phyloP scores from a whole-genome alignment of 2,329 filamentous ascomycete genomes.

The Chaetothyriales sp. region DNA sequence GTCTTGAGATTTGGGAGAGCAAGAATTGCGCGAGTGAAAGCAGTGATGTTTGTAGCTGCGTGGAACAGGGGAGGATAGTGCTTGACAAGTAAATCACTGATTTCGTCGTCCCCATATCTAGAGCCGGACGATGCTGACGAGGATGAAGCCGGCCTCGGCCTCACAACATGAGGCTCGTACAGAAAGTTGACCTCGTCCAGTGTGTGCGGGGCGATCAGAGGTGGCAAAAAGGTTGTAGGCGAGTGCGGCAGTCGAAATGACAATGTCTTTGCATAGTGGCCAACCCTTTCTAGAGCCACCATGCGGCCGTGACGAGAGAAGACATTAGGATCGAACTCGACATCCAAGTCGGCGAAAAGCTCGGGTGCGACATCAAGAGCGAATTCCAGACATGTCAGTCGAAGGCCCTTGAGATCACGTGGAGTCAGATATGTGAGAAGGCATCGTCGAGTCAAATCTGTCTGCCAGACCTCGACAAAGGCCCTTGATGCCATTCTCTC shows the following conservation, averaged over 20 bases:
- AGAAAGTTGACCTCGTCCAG: slow-evolving; percentile 68
- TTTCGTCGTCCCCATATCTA: slow-evolving; percentile 66
- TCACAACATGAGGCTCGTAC: slow-evolving; percentile 58
- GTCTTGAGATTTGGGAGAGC: slow-evolving; percentile 57
- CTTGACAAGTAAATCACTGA: slow-evolving; percentile 68
- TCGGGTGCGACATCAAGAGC: slow-evolving; percentile 22
- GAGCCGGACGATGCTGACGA: slow-evolving; percentile 36
- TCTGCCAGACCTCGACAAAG: slow-evolving; percentile 26
- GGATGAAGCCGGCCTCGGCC: slow-evolving; percentile 47
- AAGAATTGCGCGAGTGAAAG: slow-evolving; percentile 63
- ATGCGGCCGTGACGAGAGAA: slow-evolving; percentile 63
- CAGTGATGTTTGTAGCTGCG: slow-evolving; percentile 72
- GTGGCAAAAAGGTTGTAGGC: slow-evolving; percentile 66
- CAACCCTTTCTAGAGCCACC: slow-evolving; percentile 62
- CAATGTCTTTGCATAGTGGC: slow-evolving; percentile 63
- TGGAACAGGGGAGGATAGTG: slow-evolving; percentile 86
- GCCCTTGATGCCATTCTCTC: slow-evolving; percentile 13
- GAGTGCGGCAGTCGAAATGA: slow-evolving; percentile 67
- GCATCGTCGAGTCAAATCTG: slow-evolving; percentile 22
- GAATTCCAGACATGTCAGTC: slow-evolving; percentile 26
- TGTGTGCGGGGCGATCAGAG: slow-evolving; percentile 64
- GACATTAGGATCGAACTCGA: slow-evolving; percentile 45
- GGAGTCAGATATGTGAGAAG: slow-evolving; percentile 22
- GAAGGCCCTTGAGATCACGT: slow-evolving; percentile 24
- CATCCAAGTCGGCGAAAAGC: slow-evolving; percentile 32